phyloP scores from a whole-genome alignment of 371 early-diverging fungal species.

The Chytridium lagenaria region DNA sequence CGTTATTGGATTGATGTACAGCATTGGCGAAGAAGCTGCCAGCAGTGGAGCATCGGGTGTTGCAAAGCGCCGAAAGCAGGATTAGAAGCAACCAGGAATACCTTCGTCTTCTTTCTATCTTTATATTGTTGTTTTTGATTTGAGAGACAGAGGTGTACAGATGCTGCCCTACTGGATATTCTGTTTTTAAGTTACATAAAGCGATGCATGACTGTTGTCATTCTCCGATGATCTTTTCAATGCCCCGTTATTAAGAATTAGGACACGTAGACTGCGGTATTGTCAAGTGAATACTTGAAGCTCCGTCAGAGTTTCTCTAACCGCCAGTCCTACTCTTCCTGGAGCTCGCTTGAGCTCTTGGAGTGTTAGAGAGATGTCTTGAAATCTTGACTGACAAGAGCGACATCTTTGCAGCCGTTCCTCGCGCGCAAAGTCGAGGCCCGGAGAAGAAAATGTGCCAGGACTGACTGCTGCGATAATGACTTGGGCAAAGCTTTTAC shows the following conservation, averaged over 20 bases:
- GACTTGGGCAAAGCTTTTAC: constrained; percentile 46
- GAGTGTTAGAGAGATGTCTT: constrained; percentile 37
- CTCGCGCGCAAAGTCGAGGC: constrained; percentile 47
- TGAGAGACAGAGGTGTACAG: background rate
- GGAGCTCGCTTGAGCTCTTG: constrained; percentile 40
- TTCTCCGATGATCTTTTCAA: no score
- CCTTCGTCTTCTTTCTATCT: no score
- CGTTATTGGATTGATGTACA: constrained; percentile 19
- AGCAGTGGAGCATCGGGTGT: background rate
- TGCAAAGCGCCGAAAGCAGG: constrained; percentile 4
- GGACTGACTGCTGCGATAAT: constrained; percentile 42
- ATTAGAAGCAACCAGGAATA: background rate
- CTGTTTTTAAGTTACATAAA: background rate
- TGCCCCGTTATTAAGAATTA: no score
- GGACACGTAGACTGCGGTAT: no score
- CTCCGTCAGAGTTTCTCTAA: constrained; percentile 44
- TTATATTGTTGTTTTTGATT: background rate
- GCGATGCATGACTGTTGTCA: no score
- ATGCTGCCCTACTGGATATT: background rate
- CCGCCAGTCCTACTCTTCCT: constrained; percentile 45
- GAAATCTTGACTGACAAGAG: constrained; percentile 28
- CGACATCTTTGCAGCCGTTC: constrained; percentile 44
- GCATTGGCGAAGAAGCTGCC: background rate
- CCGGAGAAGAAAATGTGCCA: constrained; percentile 26
- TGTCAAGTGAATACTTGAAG: constrained; percentile 36